These are phyloP conservation scores for Leccinellum luteum DNA, from an alignment of 768 basidiomycete genomes.

Conservation along the genomic window DNA sequence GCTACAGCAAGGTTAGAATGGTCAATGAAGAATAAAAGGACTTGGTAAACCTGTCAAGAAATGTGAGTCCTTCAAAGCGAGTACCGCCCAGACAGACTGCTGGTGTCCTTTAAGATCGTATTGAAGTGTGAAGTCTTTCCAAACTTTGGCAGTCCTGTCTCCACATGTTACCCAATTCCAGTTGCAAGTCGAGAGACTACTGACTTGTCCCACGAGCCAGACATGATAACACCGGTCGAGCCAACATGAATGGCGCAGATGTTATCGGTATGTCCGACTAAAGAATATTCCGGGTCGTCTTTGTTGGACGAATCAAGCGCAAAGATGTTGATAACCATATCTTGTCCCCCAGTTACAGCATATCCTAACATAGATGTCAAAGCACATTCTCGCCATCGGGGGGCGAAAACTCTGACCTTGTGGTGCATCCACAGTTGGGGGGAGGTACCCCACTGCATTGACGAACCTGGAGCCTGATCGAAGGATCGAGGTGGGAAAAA, in stretches of 20 bases:
- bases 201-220: conserved; percentile 97
- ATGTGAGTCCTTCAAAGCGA: conserved; percentile 71
- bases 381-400: not conserved
- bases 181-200: conserved; percentile 20
- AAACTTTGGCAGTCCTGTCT: conserved; percentile 87
- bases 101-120: conserved; percentile 82
- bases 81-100: conserved; percentile 93
- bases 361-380: conserved; percentile 53
- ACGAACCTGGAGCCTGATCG: conserved; percentile 72
- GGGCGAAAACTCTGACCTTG: conserved; percentile 49
- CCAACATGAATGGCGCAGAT: conserved; percentile 81
- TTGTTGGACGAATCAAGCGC: conserved; percentile 50
- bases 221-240: conserved; percentile 72
- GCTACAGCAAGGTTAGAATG: conserved; percentile 42
- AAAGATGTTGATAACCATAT: conserved; percentile 84
- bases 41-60: conserved; percentile 72
- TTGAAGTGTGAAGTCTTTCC: conserved; percentile 72
- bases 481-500: conserved; percentile 53
- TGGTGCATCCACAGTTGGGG: conserved; percentile 64
- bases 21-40: not conserved
- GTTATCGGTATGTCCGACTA: conserved; percentile 89
- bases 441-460: conserved; percentile 78
- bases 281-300: conserved; percentile 75
- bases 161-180: not conserved
- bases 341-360: conserved; percentile 85